Evolutionary conservation across 2,329 filamentous ascomycete species (phyloP), one percentile per base, ranked within the genome.

Genomic region (Cladophialophora carrionii): DNA sequence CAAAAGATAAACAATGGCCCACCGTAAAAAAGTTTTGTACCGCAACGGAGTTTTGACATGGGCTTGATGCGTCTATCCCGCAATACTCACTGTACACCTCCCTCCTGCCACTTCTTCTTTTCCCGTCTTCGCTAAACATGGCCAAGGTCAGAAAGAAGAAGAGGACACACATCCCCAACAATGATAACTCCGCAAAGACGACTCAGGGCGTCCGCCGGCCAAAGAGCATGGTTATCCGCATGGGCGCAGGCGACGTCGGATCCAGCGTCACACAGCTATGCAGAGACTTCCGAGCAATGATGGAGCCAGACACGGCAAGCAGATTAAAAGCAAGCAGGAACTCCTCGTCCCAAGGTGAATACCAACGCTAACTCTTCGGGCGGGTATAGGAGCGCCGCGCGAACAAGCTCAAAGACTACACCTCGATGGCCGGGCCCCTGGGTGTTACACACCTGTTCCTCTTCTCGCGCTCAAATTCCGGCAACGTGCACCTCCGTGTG

Each of bases 171-270:
- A 78, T 88, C 61, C 87, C 88, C 66, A 86, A 88, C 57, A 84
- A 82, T 67, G 86, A 86, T 71, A 84, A 85, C 59, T 85, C 85
- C 72, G 84, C 72, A 73, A 84, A 84, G 69, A 81, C 83, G 51
- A 84, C 86, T 63, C 87, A 88, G 77, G 84, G 86, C 64, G 82
- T 85, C 60, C 87, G 88, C 70, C 84, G 88, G 58, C 95, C 95
- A 37, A 97, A 97, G 84, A 96, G 90, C 76, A 97, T 99, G 94
- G 94, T 99, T 64, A 96, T 99, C 78, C 91, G 95, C 72, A 93
- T 97, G 73, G 95, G 95, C 73, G 94, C 93, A 72, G 90, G 92
- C 73, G 91, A 97, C 76, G 92, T 99, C 59, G 95, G 95, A 64
- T 87, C 91, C 65, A 96, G 90, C 76, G 86, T 99, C 73, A 94